Evolutionary conservation across 2,329 filamentous ascomycete genomes (phyloP).

Genomic region (Fusarium sp.): DNA sequence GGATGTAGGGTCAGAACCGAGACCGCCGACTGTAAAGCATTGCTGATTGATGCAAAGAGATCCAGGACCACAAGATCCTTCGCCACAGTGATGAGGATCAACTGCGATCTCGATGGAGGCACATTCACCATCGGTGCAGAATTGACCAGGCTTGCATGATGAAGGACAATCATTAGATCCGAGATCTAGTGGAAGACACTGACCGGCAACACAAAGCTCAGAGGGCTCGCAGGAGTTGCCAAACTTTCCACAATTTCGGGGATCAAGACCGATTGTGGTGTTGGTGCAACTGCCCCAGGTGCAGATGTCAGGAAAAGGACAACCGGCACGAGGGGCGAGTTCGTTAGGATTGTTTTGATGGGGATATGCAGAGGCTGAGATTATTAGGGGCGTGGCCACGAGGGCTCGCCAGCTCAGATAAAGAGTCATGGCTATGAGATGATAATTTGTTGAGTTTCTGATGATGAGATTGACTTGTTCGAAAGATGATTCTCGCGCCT

Average conservation of each 20-base stretch:
- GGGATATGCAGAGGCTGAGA: constrained; percentile 6
- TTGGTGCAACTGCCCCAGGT: constrained; percentile 27
- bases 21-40: constrained; percentile 17
- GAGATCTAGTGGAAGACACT: constrained; percentile 18
- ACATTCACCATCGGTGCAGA: constrained; percentile 26
- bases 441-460: background rate
- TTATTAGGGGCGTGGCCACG: background rate
- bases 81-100: constrained; percentile 20
- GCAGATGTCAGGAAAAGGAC: constrained; percentile 25
- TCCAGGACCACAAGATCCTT: constrained; percentile 11
- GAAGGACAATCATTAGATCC: background rate
- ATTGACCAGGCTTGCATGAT: constrained; percentile 25
- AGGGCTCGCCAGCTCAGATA: constrained; percentile 22
- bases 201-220: constrained; percentile 29
- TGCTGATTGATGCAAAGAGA: constrained; percentile 29
- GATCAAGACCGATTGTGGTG: constrained; percentile 34
- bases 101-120: constrained; percentile 25
- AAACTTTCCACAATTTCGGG: constrained; percentile 15
- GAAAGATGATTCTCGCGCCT: background rate
- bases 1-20: constrained; percentile 25
- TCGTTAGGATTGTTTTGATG: background rate
- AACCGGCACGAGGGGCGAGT: constrained; percentile 15
- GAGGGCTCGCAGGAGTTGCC: constrained; percentile 23
- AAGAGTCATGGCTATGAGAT: constrained; percentile 13
- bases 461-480: background rate